These are phyloP conservation scores for Ricinus communis DNA, from an alignment of 345 rosid species.

Conservation along the genomic window DNA sequence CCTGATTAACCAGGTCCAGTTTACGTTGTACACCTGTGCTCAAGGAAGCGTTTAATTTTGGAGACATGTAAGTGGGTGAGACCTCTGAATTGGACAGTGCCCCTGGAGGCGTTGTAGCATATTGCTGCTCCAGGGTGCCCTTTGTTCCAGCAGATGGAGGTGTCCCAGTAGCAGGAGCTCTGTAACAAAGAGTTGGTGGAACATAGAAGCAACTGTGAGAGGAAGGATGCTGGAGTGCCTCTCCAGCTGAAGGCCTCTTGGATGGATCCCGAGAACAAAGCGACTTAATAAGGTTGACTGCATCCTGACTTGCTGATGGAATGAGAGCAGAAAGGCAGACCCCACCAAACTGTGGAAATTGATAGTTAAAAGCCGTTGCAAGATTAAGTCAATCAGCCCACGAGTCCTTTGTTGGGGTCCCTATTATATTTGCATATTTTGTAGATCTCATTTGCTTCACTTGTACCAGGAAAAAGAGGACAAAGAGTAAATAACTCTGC, in stretches of 20 bases:
- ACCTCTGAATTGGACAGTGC: slow-evolving; percentile 45
- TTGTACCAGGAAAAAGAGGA: slow-evolving; percentile 90
- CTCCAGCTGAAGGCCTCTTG: slow-evolving; percentile 82
- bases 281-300: slow-evolving; percentile 61
- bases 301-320: slow-evolving; percentile 70
- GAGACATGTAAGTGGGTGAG: slow-evolving; percentile 37
- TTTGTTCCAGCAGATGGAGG: slow-evolving; percentile 71
- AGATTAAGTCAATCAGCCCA: slow-evolving; percentile 91
- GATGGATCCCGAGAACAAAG: slow-evolving; percentile 97
- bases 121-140: slow-evolving; percentile 51
- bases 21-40: slow-evolving; percentile 56
- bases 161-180: slow-evolving; percentile 48
- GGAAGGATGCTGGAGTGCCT: slow-evolving; percentile 91
- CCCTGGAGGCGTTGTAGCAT: slow-evolving; percentile 46
- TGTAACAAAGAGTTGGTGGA: slow-evolving; percentile 81
- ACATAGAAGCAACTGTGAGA: slow-evolving; percentile 89
- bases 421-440: slow-evolving; percentile 89
- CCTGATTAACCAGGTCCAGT: slow-evolving; percentile 57
- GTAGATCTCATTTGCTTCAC: slow-evolving; percentile 94
- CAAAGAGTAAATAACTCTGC: slow-evolving; percentile 76
- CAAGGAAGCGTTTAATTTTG: slow-evolving; percentile 36
- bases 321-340: slow-evolving; percentile 51
- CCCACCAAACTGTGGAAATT: slow-evolving; percentile 67
- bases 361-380: slow-evolving; percentile 73
- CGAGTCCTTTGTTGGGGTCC: slow-evolving; percentile 71